These are phyloP conservation scores for Thinopyrum elongatum DNA, from an alignment of 176 grass and related monocot species.

Conservation along the genomic window DNA sequence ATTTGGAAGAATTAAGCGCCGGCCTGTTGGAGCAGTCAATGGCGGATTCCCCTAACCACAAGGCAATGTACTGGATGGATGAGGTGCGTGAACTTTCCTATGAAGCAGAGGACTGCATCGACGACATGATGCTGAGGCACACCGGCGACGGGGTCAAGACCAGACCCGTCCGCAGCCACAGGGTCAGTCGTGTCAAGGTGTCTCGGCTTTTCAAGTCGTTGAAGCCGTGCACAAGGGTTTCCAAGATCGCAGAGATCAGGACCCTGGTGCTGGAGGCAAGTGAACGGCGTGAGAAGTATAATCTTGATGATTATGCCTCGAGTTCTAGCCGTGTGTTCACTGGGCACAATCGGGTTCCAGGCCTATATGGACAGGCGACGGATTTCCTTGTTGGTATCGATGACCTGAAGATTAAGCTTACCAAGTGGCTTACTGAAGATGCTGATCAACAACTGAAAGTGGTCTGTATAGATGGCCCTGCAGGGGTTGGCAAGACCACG, in stretches of 20 bases:
- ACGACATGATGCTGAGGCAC: not conserved
- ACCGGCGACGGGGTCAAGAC: not conserved
- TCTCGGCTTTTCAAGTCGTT: not conserved
- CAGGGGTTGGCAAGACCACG: slow-evolving; percentile 23
- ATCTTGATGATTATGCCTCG: not conserved
- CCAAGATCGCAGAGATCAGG: slow-evolving; percentile 14
- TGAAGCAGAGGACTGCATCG: not conserved
- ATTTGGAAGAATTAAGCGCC: not conserved
- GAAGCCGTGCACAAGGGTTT: not conserved
- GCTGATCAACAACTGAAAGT: slow-evolving; percentile 1
- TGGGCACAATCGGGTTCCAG: not conserved
- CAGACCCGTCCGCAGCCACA: not conserved
- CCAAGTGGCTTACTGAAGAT: not conserved
- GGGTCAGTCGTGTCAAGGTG: not conserved
- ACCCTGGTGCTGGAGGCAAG: not conserved
- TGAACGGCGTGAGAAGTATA: slow-evolving; percentile 13
- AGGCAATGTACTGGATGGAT: not conserved
- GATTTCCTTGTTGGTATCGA: not conserved
- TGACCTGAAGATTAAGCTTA: not conserved
- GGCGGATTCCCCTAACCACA: not conserved
- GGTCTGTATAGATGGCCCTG: not conserved
- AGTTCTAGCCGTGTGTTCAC: not conserved
- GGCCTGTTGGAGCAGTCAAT: not conserved
- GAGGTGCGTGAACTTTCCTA: slow-evolving; percentile 13
- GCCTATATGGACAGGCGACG: not conserved